Evolutionary conservation across 2,329 filamentous ascomycete genomes (phyloP), one percentile per base, ranked within the genome.

Genomic region (Pseudogymnoascus sp.): DNA sequence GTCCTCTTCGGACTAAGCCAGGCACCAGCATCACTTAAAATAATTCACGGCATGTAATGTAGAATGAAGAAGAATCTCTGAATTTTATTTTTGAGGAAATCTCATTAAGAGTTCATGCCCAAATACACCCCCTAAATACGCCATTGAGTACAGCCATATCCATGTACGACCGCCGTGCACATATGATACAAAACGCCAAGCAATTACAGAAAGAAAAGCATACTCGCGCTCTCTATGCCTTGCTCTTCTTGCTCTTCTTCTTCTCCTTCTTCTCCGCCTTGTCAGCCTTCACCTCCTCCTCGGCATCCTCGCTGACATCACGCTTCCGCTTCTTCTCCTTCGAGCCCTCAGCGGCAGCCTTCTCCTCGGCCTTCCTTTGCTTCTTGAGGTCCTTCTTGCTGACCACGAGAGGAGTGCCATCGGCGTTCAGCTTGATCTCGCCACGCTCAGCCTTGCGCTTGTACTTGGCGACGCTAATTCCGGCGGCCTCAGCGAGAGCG

Each of bases 321-420:
- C 77, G 80, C 78, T 89, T 89, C 73, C 86, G 83, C 82, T 90
- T 90, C 83, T 90, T 90, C 74, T 71, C 72, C 2, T 81, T 78
- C 61, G 66, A 67, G 35, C 66, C 70, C 11, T 73, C 71, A 63
- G 77, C 75, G 58, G 75, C 74, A 13, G 78, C 79, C 41, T 74
- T 72, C 69, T 84, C 77, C 64, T 80, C 83, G 15, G 74, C 75
- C 76, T 87, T 88, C 76, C 83, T 84, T 63, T 81, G 76, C 79
- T 89, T 88, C 81, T 90, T 90, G 69, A 87, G 74, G 54, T 89
- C 86, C 77, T 90, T 90, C 81, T 90, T 90, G 78, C 84, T 89
- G 68, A 86, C 75, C 3, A 89, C 79, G 67, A 83, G 79, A 40
- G 88, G 84, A 59, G 81, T 85, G 62, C 88, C 88, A 64, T 88